phyloP scores from a whole-genome alignment of 306 rosid species.

The Sicyos baderoa region DNA sequence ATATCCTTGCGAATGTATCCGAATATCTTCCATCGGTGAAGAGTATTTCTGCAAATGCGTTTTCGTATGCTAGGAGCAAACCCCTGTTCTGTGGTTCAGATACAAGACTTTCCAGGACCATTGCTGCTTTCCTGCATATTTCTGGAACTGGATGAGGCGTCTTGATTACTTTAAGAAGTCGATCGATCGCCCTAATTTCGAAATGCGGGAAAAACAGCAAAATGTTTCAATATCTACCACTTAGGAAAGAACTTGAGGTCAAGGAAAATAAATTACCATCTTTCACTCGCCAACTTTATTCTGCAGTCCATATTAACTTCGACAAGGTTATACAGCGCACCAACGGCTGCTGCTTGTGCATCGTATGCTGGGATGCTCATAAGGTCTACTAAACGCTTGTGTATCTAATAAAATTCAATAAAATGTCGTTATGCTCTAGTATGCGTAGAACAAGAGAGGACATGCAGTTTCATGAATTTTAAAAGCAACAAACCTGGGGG shows the following conservation, averaged over 20 bases:
- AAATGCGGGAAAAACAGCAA: background rate
- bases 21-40: conserved; percentile 69
- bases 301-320: conserved; percentile 99
- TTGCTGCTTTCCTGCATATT: conserved; percentile 90
- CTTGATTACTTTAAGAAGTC: conserved; percentile 76
- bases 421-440: conserved; percentile 11
- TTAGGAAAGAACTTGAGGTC: background rate
- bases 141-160: conserved; percentile 84
- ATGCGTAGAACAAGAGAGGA: conserved; percentile 4
- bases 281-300: conserved; percentile 81
- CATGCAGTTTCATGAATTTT: background rate
- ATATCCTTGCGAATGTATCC: conserved; percentile 82
- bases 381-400: conserved; percentile 81
- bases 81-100: conserved; percentile 88
- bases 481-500: conserved; percentile 51
- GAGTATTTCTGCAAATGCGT: conserved; percentile 86
- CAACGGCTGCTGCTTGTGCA: conserved; percentile 93
- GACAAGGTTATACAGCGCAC: conserved; percentile 93
- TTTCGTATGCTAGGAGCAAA: conserved; percentile 73
- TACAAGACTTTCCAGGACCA: conserved; percentile 86
- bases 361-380: conserved; percentile 79
- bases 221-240: conserved; percentile 2
- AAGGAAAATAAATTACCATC: conserved; percentile 50
- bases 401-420: conserved; percentile 48
- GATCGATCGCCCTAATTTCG: conserved; percentile 77